Base-by-base conservation (phyloP, 129 eudicot species). In the Artemisia annua region DNA sequence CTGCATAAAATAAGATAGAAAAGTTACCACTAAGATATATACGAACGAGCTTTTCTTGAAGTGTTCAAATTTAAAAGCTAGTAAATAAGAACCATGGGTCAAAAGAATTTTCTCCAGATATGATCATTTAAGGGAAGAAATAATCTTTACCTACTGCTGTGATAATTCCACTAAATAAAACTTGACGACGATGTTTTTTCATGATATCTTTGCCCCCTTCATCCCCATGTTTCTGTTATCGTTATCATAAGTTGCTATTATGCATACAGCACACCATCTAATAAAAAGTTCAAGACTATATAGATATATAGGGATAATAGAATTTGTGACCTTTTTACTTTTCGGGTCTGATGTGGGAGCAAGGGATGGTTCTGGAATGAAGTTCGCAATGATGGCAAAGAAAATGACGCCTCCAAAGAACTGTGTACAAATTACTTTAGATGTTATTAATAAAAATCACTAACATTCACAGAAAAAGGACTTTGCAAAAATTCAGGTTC, bases 171-270 rank as follows among this genome's bases (percentile, higher is more conserved):
- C 99, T 94, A 71, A 79, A 94, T 70, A 94, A 65, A 70, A 94
- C 97, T 86, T 94, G 99, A 39, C 99, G 97, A n/a, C 92, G 93
- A 80, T 94, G 99, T 75, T 90, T 94, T 72, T 88, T 94, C 97
- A 90, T 84, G 67, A 78, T 71, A 73, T 94, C 97, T 83, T 94
- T 94, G 60, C 89, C 90, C 63, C 88, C 81, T 76, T 77, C 90
- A 71, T 78, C 90, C 39, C 82, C 88, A 28, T 79, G 67, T 83
- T 80, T 88, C 97, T 90, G 90, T 77, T 71, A 79, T 71, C 70
- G 71, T 16, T 65, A 68, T 76, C 67, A 79, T 76, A 75, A 68
- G 56, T 53, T 39, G 44, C 2, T 39, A 7, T 39, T 39, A 39
- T 39, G 44, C 64, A 74, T 52, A 75, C 11, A 54, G 58, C 5